Evolutionary conservation across 805 yeast species (phyloP), one percentile per base, ranked within the genome.

Genomic region (Middelhovenomyces tepae): DNA sequence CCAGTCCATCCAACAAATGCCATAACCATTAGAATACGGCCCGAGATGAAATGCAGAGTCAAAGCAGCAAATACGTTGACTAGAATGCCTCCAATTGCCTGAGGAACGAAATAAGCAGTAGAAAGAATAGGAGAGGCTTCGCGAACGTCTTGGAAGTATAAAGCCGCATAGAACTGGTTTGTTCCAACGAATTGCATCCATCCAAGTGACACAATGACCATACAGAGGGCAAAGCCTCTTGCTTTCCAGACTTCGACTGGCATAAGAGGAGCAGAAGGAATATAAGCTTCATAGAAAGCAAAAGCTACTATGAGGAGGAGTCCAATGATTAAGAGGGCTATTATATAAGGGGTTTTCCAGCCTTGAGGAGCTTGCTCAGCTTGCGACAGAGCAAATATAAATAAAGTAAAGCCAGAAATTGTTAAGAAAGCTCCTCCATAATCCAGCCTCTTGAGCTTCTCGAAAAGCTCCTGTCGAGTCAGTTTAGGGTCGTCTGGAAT

Each of bases 61-160:
- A 62, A 49, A 1, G 69, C 71, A 1, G 71, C 71, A 50, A 69
- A 54, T 4, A 65, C 42, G 39, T 64, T 65, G n/a, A 66, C 67
- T 7, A 53, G 28, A 4, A 54, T 44, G 8, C 74, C 73, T 4
- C 56, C 50, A 4, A 69, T 37, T 2, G 69, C 63, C 51, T 61
- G 62, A 3, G 73, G 62, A 14, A 65, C 44, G 27, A 66, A 49
- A 40, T 65, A 63, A 16, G 68, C 65, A 2, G 71, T 59, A 1
- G 69, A 60, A 21, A 60, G 53, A 19, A 69, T 57, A 1, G 66
- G 59, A 2, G 62, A 46, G 28, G 60, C 61, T 3, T 51, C 47
- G 30, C 53, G 39, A 15, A 69, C 47, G 24, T 58, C 48, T 45
- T 65, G 69, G 41, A 68, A 67, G 44, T 63, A 69, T 6, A 69